phyloP scores from a whole-genome alignment of 202 grass and related monocot species.

The Setaria italica region DNA sequence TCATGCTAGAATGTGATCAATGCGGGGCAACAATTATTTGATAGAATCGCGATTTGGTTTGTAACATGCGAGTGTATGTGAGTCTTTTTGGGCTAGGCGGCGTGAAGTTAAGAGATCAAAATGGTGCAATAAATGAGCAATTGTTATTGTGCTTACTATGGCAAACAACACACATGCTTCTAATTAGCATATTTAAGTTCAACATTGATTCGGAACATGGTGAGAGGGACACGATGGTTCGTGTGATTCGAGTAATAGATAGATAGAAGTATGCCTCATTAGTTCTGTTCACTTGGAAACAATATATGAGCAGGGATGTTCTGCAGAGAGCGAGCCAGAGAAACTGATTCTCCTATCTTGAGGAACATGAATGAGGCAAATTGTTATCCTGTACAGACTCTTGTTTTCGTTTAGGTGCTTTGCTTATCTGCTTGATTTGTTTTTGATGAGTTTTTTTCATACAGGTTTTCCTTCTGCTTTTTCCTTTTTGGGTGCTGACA shows the following conservation, averaged over 20 bases:
- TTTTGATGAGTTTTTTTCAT: background rate
- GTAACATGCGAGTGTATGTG: background rate
- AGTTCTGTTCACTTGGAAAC: background rate
- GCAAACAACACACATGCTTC: background rate
- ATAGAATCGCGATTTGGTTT: constrained; percentile 9
- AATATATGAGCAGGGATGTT: background rate
- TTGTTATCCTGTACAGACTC: background rate
- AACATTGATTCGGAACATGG: background rate
- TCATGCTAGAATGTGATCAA: too few relatives aligned
- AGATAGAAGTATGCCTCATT: background rate
- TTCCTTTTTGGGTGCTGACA: background rate
- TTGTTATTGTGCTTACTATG: background rate
- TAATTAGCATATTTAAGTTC: constrained; percentile 16
- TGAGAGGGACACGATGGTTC: background rate
- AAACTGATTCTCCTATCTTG: background rate
- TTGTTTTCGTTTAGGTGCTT: constrained; percentile 28
- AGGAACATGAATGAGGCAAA: background rate
- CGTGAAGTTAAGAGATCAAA: background rate
- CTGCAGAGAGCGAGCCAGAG: background rate
- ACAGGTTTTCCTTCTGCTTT: constrained; percentile 13
- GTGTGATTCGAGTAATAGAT: background rate
- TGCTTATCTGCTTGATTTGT: background rate
- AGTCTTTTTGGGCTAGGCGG: background rate
- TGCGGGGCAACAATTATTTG: background rate
- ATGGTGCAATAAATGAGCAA: background rate